Conservation (phyloP, 345 rosid genomes). For the Brassica carinata region DNA sequence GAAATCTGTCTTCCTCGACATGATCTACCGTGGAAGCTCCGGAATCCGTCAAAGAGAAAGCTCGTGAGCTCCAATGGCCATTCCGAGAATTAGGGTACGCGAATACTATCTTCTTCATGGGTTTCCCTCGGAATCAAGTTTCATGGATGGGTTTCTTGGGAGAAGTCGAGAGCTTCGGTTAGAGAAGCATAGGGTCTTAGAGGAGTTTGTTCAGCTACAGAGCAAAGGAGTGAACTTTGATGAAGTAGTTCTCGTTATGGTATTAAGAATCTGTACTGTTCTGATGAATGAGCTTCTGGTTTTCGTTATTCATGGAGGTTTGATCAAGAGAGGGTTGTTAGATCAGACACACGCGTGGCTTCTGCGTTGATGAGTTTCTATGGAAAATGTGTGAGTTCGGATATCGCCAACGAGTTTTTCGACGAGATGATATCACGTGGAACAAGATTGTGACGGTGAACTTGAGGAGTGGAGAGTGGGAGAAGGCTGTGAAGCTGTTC, state of each 20-base stretch:
- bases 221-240: slow-evolving; percentile 49
- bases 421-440: slow-evolving; percentile 54
- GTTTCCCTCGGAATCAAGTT: slow-evolving; percentile 47
- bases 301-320: slow-evolving; percentile 54
- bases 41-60: too few relatives aligned
- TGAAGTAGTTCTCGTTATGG: slow-evolving; percentile 40
- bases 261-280: slow-evolving; percentile 58
- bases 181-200: slow-evolving; percentile 44
- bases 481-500: slow-evolving; percentile 51
- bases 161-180: slow-evolving; percentile 48
- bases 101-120: slow-evolving; percentile 50
- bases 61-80: too few relatives aligned
- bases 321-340: slow-evolving; percentile 60
- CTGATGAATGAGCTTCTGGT: slow-evolving; percentile 51
- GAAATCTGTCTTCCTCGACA: too few relatives aligned
- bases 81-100: slow-evolving; percentile 61
- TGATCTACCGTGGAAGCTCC: too few relatives aligned
- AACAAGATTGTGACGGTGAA: slow-evolving; percentile 59
- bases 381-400: slow-evolving; percentile 50
- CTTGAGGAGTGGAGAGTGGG: slow-evolving; percentile 50
- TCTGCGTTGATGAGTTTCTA: slow-evolving; percentile 67
- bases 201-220: slow-evolving; percentile 49
- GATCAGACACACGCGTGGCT: slow-evolving; percentile 42
- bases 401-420: slow-evolving; percentile 52
- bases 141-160: slow-evolving; percentile 54